phyloP scores from a whole-genome alignment of 2,329 filamentous ascomycete species.

The Neofusicoccum cordaticola region DNA sequence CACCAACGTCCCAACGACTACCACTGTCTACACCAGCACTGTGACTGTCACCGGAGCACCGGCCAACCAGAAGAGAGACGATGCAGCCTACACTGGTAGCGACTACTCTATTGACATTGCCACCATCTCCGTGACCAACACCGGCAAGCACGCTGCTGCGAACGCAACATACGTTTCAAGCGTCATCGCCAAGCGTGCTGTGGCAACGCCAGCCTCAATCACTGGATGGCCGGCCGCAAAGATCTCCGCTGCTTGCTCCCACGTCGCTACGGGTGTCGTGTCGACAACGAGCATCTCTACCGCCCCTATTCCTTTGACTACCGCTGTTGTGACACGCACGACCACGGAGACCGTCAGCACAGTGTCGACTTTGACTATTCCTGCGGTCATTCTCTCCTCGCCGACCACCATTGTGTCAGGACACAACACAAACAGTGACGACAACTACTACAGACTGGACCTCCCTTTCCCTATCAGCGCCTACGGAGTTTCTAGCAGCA shows the following conservation, averaged over 20 bases:
- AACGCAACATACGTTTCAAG: background rate
- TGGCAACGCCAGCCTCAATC: background rate
- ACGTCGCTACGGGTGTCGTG: background rate
- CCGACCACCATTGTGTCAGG: background rate
- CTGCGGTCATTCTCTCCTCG: background rate
- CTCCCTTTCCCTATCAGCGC: background rate
- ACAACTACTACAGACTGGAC: background rate
- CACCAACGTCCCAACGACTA: background rate
- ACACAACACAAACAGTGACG: background rate
- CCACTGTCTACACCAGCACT: background rate
- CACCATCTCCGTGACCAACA: background rate
- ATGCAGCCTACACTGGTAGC: background rate
- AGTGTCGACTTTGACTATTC: background rate
- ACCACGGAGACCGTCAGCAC: background rate
- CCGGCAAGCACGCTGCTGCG: background rate
- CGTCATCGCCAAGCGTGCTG: background rate
- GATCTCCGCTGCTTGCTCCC: background rate
- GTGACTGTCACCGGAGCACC: background rate
- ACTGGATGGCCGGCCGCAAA: background rate
- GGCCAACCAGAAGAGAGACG: background rate
- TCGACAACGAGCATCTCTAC: background rate
- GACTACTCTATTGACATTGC: background rate
- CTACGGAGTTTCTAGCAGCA: background rate
- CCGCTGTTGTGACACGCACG: background rate
- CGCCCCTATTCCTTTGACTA: background rate